Conservation (phyloP, 352 stramenopile species). For the Pythium sp. region DNA sequence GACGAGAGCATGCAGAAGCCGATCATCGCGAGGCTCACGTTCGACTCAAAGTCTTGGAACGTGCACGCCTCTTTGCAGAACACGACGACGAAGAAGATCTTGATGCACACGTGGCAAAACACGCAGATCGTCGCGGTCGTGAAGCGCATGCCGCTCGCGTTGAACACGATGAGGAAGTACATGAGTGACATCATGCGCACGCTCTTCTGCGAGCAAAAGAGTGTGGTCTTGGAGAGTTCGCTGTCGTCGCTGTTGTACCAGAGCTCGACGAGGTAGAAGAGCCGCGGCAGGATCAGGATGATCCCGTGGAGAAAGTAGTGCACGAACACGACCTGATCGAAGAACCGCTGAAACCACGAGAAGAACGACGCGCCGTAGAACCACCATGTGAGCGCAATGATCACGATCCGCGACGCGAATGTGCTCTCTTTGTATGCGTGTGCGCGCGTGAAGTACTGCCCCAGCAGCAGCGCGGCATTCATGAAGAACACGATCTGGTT, state of each 20-base stretch:
- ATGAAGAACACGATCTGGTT: slow-evolving; percentile 47
- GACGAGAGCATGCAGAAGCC: slow-evolving; percentile 69
- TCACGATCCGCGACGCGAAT: slow-evolving; percentile 36
- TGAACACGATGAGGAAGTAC: slow-evolving; percentile 58
- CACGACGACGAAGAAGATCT: slow-evolving; percentile 44
- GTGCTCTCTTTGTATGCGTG: slow-evolving; percentile 24
- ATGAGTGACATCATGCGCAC: slow-evolving; percentile 51
- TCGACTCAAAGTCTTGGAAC: slow-evolving; percentile 53
- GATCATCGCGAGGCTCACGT: slow-evolving; percentile 45
- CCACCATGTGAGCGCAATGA: slow-evolving; percentile 36
- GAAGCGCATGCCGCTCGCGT: slow-evolving; percentile 70
- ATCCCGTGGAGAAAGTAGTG: slow-evolving; percentile 55
- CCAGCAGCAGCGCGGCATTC: slow-evolving; percentile 44
- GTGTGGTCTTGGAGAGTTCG: slow-evolving; percentile 19
- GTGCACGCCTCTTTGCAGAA: slow-evolving; percentile 42
- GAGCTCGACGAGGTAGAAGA: slow-evolving; percentile 36
- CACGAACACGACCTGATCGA: slow-evolving; percentile 44
- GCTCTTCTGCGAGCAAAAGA: slow-evolving; percentile 61
- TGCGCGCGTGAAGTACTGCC: slow-evolving; percentile 43
- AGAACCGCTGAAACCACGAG: slow-evolving; percentile 41
- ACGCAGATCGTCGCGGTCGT: slow-evolving; percentile 47
- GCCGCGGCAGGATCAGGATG: slow-evolving; percentile 44
- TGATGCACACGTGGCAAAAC: slow-evolving; percentile 43
- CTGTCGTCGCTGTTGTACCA: slow-evolving; percentile 26
- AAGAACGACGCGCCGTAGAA: slow-evolving; percentile 47